Conservation (phyloP, 257 asterid genomes). For the Anisodus acutangulus region DNA sequence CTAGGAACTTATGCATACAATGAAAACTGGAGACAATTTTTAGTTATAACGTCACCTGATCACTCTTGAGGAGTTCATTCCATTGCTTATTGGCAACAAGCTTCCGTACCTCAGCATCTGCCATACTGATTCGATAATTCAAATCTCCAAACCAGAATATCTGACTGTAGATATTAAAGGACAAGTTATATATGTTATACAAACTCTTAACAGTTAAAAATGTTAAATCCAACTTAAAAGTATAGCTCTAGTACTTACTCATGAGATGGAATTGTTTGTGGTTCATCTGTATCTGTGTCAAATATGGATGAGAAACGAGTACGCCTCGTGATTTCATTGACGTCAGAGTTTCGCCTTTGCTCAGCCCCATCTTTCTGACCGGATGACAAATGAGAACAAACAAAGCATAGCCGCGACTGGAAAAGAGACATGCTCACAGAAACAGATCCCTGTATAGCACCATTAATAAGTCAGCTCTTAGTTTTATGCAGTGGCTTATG, state of each 20-base stretch:
- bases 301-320: slow-evolving; percentile 76
- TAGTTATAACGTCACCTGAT: slow-evolving; percentile 56
- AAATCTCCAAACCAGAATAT: slow-evolving; percentile 99
- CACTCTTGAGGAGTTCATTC: slow-evolving; percentile 72
- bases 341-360: slow-evolving; percentile 81
- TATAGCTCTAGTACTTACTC: slow-evolving; percentile 60
- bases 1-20: not conserved
- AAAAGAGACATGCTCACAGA: slow-evolving; percentile 88
- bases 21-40: not conserved
- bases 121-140: slow-evolving; percentile 81
- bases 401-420: slow-evolving; percentile 90
- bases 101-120: slow-evolving; percentile 68
- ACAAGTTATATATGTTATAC: not conserved
- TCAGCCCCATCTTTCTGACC: slow-evolving; percentile 81
- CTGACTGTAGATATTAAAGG: slow-evolving; percentile 58
- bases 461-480: slow-evolving; percentile 17
- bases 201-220: not conserved
- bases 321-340: slow-evolving; percentile 71
- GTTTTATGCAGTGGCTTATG: not conserved
- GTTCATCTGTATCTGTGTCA: slow-evolving; percentile 61
- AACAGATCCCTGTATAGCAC: slow-evolving; percentile 76
- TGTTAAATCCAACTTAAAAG: not conserved
- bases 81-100: slow-evolving; percentile 73
- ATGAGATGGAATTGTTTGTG: slow-evolving; percentile 85
- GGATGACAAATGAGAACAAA: slow-evolving; percentile 90